Evolutionary conservation across 2,329 filamentous ascomycete genomes (phyloP).

Genomic region (Zopfia rhizophila): DNA sequence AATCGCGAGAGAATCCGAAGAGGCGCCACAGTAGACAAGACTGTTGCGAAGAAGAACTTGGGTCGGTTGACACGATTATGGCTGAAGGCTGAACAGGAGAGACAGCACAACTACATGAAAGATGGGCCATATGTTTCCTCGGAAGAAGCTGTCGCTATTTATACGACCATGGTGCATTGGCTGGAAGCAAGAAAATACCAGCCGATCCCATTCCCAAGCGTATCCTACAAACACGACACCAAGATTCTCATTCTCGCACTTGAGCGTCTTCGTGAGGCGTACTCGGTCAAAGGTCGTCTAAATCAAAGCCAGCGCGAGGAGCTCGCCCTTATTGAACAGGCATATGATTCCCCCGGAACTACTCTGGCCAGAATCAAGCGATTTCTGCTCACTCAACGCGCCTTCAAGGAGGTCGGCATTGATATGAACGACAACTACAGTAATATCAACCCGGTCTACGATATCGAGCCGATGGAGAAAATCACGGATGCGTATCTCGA

Average conservation of each 20-base stretch:
- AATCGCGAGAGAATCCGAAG: conserved; percentile 96
- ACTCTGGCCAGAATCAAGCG: conserved; percentile 97
- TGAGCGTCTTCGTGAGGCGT: conserved; percentile 91
- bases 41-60: conserved; percentile 98
- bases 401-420: conserved; percentile 99
- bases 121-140: conserved; percentile 98
- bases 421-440: conserved; percentile 99
- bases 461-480: conserved; percentile 99
- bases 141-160: conserved; percentile 97
- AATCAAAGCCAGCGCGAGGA: conserved; percentile 99
- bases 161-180: conserved; percentile 99
- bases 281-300: conserved; percentile 95
- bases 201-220: conserved; percentile 97
- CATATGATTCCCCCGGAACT: conserved; percentile 96
- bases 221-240: conserved; percentile 99
- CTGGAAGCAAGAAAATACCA: conserved; percentile 98
- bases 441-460: conserved; percentile 98
- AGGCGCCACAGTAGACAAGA: conserved; percentile 98
- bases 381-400: conserved; percentile 94
- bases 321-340: conserved; percentile 94
- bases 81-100: conserved; percentile 97
- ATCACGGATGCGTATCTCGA: conserved; percentile 99
- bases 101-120: conserved; percentile 99
- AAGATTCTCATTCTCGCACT: conserved; percentile 97
- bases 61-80: conserved; percentile 93